Conservation (phyloP, 495 filamentous ascomycete genomes). For the Podospora pseudopauciseta region DNA sequence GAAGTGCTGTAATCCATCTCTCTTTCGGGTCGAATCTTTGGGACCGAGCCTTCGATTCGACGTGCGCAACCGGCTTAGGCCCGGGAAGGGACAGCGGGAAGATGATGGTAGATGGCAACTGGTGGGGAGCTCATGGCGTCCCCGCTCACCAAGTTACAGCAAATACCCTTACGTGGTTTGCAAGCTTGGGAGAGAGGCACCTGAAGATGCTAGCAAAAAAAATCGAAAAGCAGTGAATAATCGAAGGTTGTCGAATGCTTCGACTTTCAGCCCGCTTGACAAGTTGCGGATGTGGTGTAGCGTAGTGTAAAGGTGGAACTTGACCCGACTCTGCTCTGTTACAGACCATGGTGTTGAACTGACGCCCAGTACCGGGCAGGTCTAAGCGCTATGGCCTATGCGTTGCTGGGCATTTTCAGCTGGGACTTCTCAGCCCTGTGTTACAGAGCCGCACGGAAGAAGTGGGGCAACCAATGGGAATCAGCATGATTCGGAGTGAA, state of each 20-base stretch:
- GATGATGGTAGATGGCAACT: not conserved
- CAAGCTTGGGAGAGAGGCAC: not conserved
- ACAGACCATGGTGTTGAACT: not conserved
- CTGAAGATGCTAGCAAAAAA: not conserved
- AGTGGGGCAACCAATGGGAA: not conserved
- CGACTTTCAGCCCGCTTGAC: not conserved
- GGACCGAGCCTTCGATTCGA: not conserved
- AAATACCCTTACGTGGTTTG: not conserved
- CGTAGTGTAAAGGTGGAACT: not conserved
- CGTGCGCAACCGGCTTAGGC: not conserved
- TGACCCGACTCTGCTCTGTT: not conserved
- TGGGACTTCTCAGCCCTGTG: not conserved
- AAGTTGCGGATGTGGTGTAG: not conserved
- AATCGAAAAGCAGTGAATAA: not conserved
- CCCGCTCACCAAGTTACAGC: not conserved
- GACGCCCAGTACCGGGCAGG: not conserved
- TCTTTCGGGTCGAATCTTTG: not conserved
- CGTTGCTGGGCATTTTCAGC: not conserved
- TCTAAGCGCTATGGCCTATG: not conserved
- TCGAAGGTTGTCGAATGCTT: not conserved
- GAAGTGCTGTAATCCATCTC: slow-evolving; percentile 31
- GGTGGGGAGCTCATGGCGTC: slow-evolving; percentile 15
- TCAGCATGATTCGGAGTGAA: not conserved
- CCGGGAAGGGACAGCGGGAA: slow-evolving; percentile 9
- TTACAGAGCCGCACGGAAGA: not conserved